Conservation (phyloP, 1,284 basidiomycete genomes). For the Cryptococcus sp. region DNA sequence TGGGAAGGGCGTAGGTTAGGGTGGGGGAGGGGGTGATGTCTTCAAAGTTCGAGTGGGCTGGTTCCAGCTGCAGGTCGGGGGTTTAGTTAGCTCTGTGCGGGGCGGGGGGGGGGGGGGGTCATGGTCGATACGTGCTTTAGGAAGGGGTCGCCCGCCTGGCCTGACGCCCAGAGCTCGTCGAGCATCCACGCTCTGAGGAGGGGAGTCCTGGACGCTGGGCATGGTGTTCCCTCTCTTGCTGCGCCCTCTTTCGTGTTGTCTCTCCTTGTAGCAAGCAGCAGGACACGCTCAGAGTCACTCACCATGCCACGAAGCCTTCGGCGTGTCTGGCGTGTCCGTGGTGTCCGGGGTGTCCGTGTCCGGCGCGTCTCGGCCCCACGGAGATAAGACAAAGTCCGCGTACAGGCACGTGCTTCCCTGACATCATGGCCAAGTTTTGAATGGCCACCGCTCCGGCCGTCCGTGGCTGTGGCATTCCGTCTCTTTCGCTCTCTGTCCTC, state of each 20-base stretch:
- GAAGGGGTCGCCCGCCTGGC: slow-evolving; percentile 32
- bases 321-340: too few species aligned
- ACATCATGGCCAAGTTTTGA: background rate
- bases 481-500: too few species aligned
- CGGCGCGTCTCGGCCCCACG: too few species aligned
- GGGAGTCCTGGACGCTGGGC: background rate
- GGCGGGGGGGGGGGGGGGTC: background rate
- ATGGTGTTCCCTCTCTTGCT: background rate
- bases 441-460: background rate
- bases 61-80: slow-evolving; percentile 10
- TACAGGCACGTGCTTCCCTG: too few species aligned
- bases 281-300: too few species aligned
- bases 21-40: slow-evolving; percentile 21
- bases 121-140: slow-evolving; percentile 14
- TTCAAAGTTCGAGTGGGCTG: slow-evolving; percentile 13
- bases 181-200: slow-evolving; percentile 20
- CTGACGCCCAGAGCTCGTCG: slow-evolving; percentile 36
- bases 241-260: too few species aligned
- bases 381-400: too few species aligned
- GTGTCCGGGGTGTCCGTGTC: too few species aligned
- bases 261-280: too few species aligned
- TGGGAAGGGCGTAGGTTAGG: slow-evolving; percentile 13
- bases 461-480: background rate
- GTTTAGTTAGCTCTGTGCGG: background rate
- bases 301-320: too few species aligned